These are phyloP conservation scores for Malus hybrid DNA, from an alignment of 331 rosid species.

Conservation along the genomic window DNA sequence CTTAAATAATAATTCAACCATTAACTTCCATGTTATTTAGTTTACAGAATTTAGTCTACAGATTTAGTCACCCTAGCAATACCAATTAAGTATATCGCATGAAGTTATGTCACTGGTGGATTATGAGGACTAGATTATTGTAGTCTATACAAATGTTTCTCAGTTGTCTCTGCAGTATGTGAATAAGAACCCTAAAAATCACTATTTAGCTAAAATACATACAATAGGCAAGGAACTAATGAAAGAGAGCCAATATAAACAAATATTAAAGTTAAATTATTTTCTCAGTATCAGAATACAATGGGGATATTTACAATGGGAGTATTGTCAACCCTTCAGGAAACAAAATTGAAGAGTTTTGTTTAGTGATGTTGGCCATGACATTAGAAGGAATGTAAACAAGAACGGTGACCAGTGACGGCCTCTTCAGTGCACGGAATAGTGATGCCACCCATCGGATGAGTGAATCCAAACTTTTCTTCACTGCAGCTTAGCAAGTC, in stretches of 20 bases:
- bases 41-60: too few species aligned
- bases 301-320: neutral
- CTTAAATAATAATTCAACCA: too few species aligned
- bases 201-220: neutral
- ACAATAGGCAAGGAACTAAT: neutral
- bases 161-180: too few species aligned
- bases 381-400: neutral
- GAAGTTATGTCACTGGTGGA: neutral
- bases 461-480: conserved; percentile 9
- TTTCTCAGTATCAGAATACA: neutral
- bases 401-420: neutral
- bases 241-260: neutral
- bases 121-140: neutral
- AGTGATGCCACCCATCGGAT: conserved; percentile 16
- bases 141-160: too few species aligned
- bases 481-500: neutral
- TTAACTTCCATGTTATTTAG: too few species aligned
- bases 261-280: neutral
- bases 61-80: too few species aligned
- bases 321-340: neutral
- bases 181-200: too few species aligned
- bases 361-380: neutral
- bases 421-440: conserved; percentile 23
- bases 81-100: too few species aligned
- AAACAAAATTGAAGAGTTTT: neutral